phyloP scores from a whole-genome alignment of 2,329 filamentous ascomycete genomes.

The Clonostachys sp. region DNA sequence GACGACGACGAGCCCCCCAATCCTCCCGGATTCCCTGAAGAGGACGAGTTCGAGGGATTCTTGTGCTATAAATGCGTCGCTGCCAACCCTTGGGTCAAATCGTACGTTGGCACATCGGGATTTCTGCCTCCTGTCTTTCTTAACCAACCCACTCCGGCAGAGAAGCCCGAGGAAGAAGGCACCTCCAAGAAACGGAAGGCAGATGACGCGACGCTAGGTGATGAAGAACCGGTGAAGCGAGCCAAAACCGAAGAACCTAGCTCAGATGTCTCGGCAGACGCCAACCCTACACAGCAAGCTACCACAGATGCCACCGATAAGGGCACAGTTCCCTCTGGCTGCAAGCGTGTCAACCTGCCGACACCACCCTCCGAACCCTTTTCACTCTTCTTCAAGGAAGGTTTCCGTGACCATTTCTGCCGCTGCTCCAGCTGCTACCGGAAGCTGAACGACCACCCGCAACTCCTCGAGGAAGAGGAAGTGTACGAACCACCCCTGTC shows the following conservation, averaged over 20 bases:
- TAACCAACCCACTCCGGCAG: slow-evolving; percentile 1
- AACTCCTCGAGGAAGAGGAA: slow-evolving; percentile 91
- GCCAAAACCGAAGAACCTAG: slow-evolving; percentile 21
- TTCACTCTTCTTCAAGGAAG: slow-evolving; percentile 75
- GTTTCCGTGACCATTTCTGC: slow-evolving; percentile 80
- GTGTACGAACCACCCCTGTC: slow-evolving; percentile 90
- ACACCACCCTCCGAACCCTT: slow-evolving; percentile 52
- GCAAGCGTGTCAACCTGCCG: slow-evolving; percentile 60
- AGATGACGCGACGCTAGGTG: slow-evolving; percentile 36
- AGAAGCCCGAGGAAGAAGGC: slow-evolving; percentile 2
- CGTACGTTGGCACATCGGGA: slow-evolving; percentile 73
- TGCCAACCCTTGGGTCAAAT: slow-evolving; percentile 85
- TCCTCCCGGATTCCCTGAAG: slow-evolving; percentile 80
- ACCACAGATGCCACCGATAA: background rate
- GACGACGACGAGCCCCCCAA: slow-evolving; percentile 61
- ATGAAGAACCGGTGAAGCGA: slow-evolving; percentile 40
- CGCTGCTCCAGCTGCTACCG: slow-evolving; percentile 79
- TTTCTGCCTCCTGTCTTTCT: slow-evolving; percentile 72
- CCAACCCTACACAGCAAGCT: background rate
- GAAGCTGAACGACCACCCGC: slow-evolving; percentile 62
- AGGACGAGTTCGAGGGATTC: slow-evolving; percentile 85
- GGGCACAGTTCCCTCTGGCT: slow-evolving; percentile 22
- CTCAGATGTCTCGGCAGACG: background rate
- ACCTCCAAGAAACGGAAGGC: slow-evolving; percentile 63
- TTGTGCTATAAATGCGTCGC: slow-evolving; percentile 93